These are phyloP conservation scores for Diaporthe citriasiana DNA, from an alignment of 2,329 filamentous ascomycete species.

Conservation along the genomic window DNA sequence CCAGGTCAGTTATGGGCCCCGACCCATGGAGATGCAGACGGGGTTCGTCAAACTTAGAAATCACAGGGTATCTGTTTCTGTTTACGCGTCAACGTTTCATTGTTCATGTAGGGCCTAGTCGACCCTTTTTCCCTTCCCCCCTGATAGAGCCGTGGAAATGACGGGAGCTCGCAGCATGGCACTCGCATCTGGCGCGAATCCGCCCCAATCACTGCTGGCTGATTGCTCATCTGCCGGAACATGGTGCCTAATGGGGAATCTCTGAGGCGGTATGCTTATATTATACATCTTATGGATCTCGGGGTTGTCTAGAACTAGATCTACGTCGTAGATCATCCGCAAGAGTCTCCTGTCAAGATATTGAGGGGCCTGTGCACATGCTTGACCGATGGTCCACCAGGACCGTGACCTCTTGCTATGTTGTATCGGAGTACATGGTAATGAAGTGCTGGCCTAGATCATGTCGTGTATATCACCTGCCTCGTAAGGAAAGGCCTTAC, in stretches of 20 bases:
- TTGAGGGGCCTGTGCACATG: constrained; percentile 5
- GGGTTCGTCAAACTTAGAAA: constrained; percentile 3
- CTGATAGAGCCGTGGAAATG: neutral
- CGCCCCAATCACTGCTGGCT: constrained; percentile 21
- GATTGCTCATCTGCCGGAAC: constrained; percentile 16
- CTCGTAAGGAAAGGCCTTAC: constrained; percentile 18
- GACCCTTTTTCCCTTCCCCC: neutral
- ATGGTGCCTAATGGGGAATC: constrained; percentile 6
- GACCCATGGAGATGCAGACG: neutral
- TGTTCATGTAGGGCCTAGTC: neutral
- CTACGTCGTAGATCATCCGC: constrained; percentile 13
- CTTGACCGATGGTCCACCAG: constrained; percentile 9
- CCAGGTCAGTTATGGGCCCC: neutral
- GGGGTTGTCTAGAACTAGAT: constrained; percentile 3
- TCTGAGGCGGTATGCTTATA: constrained; percentile 24
- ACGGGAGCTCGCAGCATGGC: neutral
- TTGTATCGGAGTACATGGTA: constrained; percentile 4
- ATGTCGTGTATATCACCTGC: constrained; percentile 22
- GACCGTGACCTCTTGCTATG: neutral
- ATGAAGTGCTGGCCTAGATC: neutral
- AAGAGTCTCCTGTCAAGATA: constrained; percentile 8
- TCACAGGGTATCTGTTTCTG: constrained; percentile 14
- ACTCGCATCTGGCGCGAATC: neutral
- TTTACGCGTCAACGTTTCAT: constrained; percentile 37
- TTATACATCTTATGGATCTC: constrained; percentile 30